A percentile compares a stretch with the other conserved stretches of the same genome.
Conservation (phyloP, 441 rosid genomes). For the Pelargonium myrrhifolium region DNA sequence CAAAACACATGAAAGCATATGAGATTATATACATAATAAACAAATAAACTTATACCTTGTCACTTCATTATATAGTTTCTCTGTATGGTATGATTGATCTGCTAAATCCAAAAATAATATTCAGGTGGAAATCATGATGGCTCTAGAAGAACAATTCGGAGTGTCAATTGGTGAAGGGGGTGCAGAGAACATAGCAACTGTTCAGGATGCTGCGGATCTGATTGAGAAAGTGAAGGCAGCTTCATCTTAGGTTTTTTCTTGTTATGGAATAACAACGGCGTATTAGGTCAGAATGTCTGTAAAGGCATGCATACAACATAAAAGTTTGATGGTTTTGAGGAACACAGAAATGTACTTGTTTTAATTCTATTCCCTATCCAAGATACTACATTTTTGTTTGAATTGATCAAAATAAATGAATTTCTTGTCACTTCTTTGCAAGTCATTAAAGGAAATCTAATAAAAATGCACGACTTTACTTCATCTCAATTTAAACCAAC, state of each 20-base stretch:
- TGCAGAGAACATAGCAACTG: conserved; percentile 49
- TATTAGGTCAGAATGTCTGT: background rate
- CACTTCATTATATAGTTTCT: background rate
- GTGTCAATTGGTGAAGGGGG: conserved; percentile 56
- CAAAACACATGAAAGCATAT: too few relatives aligned
- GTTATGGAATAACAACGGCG: background rate
- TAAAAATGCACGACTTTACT: background rate
- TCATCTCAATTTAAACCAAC: background rate
- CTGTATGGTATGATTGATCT: background rate
- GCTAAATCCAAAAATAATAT: background rate
- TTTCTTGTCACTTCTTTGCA: background rate
- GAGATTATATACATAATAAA: too few relatives aligned
- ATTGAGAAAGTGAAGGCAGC: conserved; percentile 47
- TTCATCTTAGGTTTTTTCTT: background rate
- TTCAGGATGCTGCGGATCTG: conserved; percentile 60
- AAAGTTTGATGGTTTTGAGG: background rate
- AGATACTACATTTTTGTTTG: background rate
- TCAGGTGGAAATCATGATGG: conserved; percentile 64
- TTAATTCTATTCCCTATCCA: background rate
- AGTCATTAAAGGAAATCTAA: background rate
- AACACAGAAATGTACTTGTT: background rate
- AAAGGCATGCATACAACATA: background rate
- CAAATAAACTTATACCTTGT: background rate
- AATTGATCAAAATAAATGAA: conserved; percentile 3
- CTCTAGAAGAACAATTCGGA: conserved; percentile 55